These are phyloP conservation scores for Annona squamosa DNA, from an alignment of 164 flowering plant genomes.

Conservation along the genomic window DNA sequence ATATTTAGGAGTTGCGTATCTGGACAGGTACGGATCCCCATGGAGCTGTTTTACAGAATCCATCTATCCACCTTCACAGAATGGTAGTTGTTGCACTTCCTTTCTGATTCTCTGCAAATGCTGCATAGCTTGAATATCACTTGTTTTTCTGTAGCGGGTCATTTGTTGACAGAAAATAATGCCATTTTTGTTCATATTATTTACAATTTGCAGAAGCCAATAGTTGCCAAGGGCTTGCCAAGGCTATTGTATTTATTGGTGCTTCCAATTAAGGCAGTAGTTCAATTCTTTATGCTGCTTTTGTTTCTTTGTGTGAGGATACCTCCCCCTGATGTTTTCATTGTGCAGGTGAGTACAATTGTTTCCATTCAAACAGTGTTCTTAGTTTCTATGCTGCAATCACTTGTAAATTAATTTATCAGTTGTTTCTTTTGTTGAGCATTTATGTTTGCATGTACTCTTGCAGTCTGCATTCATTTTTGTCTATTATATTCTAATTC, in stretches of 20 bases:
- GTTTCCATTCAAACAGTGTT: neutral
- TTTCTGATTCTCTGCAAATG: neutral
- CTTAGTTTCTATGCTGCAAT: too few species aligned
- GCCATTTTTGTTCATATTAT: neutral
- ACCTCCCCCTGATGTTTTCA: conserved; percentile 74
- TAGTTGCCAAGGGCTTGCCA: conserved; percentile 34
- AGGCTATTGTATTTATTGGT: conserved; percentile 43
- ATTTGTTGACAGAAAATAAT: neutral
- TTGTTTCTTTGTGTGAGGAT: conserved; percentile 77
- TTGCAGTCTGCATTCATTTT: neutral
- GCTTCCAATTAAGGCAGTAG: conserved; percentile 68
- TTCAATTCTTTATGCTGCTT: conserved; percentile 73
- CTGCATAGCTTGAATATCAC: neutral
- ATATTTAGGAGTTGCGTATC: neutral
- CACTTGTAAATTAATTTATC: neutral
- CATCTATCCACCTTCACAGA: conserved; percentile 60
- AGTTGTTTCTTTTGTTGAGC: neutral
- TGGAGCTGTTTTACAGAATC: conserved; percentile 49
- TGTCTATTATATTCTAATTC: neutral
- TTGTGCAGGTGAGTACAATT: conserved; percentile 72
- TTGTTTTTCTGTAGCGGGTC: neutral
- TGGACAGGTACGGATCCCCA: conserved; percentile 79
- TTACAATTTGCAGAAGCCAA: conserved; percentile 45
- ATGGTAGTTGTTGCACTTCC: conserved; percentile 48
- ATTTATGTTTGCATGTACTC: neutral